phyloP scores from a whole-genome alignment of 164 flowering plant genomes.

The Stephania japonica region DNA sequence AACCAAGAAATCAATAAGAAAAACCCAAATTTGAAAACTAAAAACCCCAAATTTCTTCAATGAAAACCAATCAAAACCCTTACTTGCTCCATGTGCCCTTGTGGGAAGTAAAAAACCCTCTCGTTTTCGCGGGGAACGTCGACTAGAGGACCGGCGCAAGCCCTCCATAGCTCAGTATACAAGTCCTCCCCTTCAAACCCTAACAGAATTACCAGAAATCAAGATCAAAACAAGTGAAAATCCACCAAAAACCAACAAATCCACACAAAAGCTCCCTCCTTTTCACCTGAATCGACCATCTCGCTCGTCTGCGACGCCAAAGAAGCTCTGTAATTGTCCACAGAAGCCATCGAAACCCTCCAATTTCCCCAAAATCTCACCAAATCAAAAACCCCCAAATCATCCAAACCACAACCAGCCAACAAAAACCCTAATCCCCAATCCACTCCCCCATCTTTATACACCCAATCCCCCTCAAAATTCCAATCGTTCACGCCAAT shows the following conservation, averaged over 20 bases:
- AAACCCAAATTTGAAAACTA: neutral
- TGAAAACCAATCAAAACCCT: neutral
- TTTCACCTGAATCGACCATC: conserved; percentile 17
- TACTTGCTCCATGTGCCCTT: conserved; percentile 95
- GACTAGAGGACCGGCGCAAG: conserved; percentile 89
- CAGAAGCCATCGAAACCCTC: conserved; percentile 26
- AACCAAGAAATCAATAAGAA: conserved; percentile 11
- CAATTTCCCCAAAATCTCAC: neutral
- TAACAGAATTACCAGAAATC: neutral
- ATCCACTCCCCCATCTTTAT: too few species aligned
- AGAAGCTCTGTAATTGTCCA: conserved; percentile 20
- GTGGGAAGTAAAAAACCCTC: conserved; percentile 80
- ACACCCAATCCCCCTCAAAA: too few species aligned
- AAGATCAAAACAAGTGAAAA: neutral
- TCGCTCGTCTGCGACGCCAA: conserved; percentile 25
- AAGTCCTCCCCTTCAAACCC: conserved; percentile 32
- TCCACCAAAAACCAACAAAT: neutral
- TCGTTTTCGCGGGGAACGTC: conserved; percentile 59
- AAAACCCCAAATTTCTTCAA: neutral
- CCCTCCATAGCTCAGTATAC: conserved; percentile 77
- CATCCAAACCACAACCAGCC: conserved; percentile 11
- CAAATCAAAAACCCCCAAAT: too few species aligned
- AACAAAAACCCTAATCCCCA: neutral
- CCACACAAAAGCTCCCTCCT: neutral
- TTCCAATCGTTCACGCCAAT: too few species aligned